Base-by-base conservation (phyloP, 225 moss, liverwort and hornwort genomes). In the Neckera pumila region DNA sequence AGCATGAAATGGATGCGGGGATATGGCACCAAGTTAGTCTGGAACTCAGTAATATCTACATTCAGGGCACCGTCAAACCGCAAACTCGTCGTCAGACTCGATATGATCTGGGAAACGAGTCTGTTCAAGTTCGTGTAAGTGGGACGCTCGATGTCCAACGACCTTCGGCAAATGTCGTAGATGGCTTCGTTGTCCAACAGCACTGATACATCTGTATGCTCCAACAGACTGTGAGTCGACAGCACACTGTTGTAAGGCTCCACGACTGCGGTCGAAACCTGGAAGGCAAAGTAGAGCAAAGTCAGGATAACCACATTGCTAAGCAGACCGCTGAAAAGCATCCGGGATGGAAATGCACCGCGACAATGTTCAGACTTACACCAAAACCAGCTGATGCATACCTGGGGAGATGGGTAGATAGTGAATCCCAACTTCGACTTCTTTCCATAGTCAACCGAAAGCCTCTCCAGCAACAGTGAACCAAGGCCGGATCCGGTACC, bases 1-100 rank as follows among this genome's bases (percentile, higher is more conserved):
- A 93, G 93, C 93, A 93, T 93, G 91, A 93, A 93, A 25, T 93
- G 93, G 71, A 93, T 93, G 4, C 92, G 92, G 14, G 92, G 92
- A 26, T 93, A 91, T 23, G 93, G 93, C 79, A 93, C 93, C 91
- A 93, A 76, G 87, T 93, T 93, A 0, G 93, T 93, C 91, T 93
- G 93, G 70, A 93, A 93, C 90, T 93, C 93, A 15, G 93, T 93
- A 49, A 93, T 92, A 82, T 93, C 93, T 62, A 93, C 93, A 70
- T 93, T 93, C 81, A 93, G 90, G 30, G 93, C 93, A 75, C 93
- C 93, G 69, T 92, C 93, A n/a, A 93, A 93, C 76, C 93, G 91
- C 82, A 93, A 76, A 49, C 92, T 92, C 11, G 93, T 92, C 80
- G 93, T 93, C 81, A 93, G 88, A 80, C 92, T 92, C 51, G 93